Evolutionary conservation across 2,329 filamentous ascomycete species (phyloP).

Genomic region (Malbranchea zuffiana): DNA sequence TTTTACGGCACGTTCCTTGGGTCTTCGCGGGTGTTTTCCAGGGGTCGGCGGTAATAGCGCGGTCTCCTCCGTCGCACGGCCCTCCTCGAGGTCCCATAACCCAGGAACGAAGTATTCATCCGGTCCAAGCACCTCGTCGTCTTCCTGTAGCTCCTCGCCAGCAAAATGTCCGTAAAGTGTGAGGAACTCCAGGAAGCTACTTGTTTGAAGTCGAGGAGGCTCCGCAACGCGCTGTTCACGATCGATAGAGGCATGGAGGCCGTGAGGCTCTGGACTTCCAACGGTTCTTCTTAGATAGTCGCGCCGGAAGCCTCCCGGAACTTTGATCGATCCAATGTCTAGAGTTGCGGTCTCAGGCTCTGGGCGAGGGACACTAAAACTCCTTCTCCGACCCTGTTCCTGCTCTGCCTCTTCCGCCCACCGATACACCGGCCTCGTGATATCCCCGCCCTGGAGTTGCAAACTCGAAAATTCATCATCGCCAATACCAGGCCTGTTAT

Average conservation of each 20-base stretch:
- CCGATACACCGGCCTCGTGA: conserved; percentile 88
- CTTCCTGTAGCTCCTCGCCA: conserved; percentile 90
- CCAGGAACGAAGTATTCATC: conserved; percentile 68
- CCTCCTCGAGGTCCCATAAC: conserved; percentile 44
- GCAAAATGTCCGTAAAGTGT: conserved; percentile 96
- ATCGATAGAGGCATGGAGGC: conserved; percentile 29
- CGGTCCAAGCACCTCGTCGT: conserved; percentile 76
- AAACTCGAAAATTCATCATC: conserved; percentile 84
- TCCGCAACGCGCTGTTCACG: conserved; percentile 29
- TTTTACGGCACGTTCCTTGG: conserved; percentile 60
- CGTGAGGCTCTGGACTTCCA: conserved; percentile 48
- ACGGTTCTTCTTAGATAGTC: conserved; percentile 73
- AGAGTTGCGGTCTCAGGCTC: conserved; percentile 69
- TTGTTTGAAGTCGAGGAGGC: conserved; percentile 64
- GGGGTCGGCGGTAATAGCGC: conserved; percentile 61
- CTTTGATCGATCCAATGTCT: conserved; percentile 81
- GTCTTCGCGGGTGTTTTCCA: conserved; percentile 61
- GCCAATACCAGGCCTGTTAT: conserved; percentile 21
- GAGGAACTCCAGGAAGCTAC: conserved; percentile 89
- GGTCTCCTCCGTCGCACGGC: conserved; percentile 78
- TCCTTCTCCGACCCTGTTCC: conserved; percentile 66
- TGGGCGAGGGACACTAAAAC: conserved; percentile 67
- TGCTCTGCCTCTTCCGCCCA: conserved; percentile 86
- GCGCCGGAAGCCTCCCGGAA: conserved; percentile 85
- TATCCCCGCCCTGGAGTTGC: conserved; percentile 83